Evolutionary conservation across 169 alveolate species (phyloP).

Genomic region (Toxoplasma gondii): DNA sequence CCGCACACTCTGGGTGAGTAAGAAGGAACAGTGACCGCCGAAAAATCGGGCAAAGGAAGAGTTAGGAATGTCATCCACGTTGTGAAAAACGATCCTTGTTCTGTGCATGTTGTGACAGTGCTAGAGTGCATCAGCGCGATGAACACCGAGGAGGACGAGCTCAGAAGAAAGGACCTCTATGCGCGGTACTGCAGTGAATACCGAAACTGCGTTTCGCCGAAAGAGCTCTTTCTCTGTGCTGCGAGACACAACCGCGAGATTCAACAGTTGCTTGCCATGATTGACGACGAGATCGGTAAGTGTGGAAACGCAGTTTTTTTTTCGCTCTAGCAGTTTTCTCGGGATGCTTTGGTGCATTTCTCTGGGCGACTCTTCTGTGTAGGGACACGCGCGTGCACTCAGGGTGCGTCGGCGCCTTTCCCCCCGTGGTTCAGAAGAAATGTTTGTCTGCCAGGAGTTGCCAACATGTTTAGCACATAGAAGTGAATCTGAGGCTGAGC

Average conservation of each 20-base stretch:
- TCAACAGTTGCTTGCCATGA: constrained; percentile 24
- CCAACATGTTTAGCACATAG: too few species aligned
- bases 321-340: neutral
- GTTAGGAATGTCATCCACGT: too few species aligned
- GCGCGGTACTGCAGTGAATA: neutral
- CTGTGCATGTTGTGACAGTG: neutral
- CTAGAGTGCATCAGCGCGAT: constrained; percentile 25
- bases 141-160: constrained; percentile 27
- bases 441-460: too few species aligned
- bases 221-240: constrained; percentile 18
- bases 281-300: constrained; percentile 30
- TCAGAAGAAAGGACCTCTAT: constrained; percentile 12
- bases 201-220: constrained; percentile 31
- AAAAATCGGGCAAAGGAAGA: too few species aligned
- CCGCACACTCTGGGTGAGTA: too few species aligned
- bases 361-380: too few species aligned
- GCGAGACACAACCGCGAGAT: constrained; percentile 3
- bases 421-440: too few species aligned
- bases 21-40: too few species aligned
- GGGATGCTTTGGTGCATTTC: neutral
- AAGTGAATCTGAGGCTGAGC: too few species aligned
- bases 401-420: too few species aligned
- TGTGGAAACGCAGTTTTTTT: neutral
- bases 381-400: too few species aligned
- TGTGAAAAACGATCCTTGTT: too few species aligned